Conservation (phyloP, 768 basidiomycete genomes). For the Lactarius quietus region DNA sequence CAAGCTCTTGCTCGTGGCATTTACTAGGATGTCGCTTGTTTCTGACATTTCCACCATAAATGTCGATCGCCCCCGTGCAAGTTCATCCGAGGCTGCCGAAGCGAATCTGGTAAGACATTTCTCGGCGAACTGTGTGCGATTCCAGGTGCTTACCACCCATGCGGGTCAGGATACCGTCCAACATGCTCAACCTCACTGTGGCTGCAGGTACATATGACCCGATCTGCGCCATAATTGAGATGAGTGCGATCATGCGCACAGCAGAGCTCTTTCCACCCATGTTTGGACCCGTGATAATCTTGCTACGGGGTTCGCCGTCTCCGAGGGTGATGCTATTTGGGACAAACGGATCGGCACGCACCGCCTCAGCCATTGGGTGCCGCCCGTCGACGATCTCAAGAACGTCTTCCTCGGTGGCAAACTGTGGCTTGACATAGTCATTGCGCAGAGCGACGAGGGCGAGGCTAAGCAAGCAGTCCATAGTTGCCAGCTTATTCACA, state of each 20-base stretch:
- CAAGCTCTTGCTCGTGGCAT: conserved; percentile 70
- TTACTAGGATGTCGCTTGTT: conserved; percentile 82
- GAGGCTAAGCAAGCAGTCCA: conserved; percentile 85
- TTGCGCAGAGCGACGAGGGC: conserved; percentile 73
- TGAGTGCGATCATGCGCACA: conserved; percentile 74
- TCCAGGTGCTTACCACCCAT: conserved; percentile 69
- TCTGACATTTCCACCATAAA: conserved; percentile 98
- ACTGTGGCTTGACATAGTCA: conserved; percentile 75
- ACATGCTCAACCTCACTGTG: conserved; percentile 67
- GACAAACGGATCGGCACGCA: conserved; percentile 78
- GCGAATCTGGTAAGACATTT: conserved; percentile 8
- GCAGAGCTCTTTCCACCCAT: conserved; percentile 89
- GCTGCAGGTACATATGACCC: conserved; percentile 88
- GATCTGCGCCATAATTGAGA: conserved; percentile 82
- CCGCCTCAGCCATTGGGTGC: conserved; percentile 88
- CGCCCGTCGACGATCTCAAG: conserved; percentile 80
- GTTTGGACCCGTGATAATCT: conserved; percentile 81
- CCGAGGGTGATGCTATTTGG: conserved; percentile 76
- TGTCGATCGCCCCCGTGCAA: conserved; percentile 82
- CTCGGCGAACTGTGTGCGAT: conserved; percentile 3
- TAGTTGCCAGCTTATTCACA: conserved; percentile 75
- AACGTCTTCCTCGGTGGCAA: conserved; percentile 60
- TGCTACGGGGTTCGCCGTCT: conserved; percentile 46
- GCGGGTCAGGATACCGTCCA: conserved; percentile 82
- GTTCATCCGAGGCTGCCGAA: conserved; percentile 73